A percentile compares a stretch with the other conserved stretches of the same genome.
phyloP scores from a whole-genome alignment of 768 basidiomycete genomes.

The Collybia mongolica region DNA sequence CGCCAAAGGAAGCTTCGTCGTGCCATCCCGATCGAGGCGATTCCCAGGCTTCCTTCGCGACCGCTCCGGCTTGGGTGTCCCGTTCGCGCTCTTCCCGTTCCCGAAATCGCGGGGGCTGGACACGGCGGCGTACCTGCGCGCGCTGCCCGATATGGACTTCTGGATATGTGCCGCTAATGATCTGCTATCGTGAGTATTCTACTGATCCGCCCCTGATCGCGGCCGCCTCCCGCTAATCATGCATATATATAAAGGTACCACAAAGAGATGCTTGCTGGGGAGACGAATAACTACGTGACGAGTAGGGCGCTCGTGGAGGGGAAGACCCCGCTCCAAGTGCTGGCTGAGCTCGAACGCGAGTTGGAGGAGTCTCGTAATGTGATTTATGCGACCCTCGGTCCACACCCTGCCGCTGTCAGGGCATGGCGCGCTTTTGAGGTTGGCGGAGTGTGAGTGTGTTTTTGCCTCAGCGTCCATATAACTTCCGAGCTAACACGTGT shows the following conservation, averaged over 20 bases:
- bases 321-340: constrained; percentile 4
- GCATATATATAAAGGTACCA: constrained; percentile 7
- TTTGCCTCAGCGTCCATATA: background rate
- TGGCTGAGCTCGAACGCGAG: constrained; percentile 12
- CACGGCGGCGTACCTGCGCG: background rate
- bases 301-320: constrained; percentile 8
- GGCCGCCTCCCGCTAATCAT: background rate
- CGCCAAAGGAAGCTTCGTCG: background rate
- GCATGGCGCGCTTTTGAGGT: constrained; percentile 12
- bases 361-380: constrained; percentile 5
- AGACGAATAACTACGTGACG: constrained; percentile 12
- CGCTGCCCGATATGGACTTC: constrained; percentile 9
- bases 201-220: background rate
- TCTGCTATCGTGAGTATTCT: constrained; percentile 9
- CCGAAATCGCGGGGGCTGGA: background rate
- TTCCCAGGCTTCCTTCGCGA: constrained; percentile 3
- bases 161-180: constrained; percentile 11
- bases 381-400: background rate
- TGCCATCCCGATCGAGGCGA: background rate
- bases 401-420: constrained; percentile 2
- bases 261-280: constrained; percentile 19
- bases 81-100: constrained; percentile 1
- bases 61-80: constrained; percentile 2
- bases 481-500: background rate
- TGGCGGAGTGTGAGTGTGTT: constrained; percentile 10